Evolutionary conservation across 148 eudicot species (phyloP), one percentile per base, ranked within the genome.

Genomic region (Hydrangea macrophylla): DNA sequence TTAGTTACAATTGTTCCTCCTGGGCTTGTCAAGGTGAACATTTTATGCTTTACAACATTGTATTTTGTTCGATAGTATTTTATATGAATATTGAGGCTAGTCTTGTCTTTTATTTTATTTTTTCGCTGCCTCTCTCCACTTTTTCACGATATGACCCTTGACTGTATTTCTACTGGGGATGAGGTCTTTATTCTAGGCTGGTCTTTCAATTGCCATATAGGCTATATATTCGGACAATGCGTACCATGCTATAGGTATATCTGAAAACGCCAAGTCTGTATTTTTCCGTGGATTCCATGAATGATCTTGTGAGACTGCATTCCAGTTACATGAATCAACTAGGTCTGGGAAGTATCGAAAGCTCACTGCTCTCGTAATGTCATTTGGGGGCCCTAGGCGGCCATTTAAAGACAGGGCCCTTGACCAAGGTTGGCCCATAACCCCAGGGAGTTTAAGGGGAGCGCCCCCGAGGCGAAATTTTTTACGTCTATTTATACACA

Each of bases 1-100:
- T 85, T 95, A 56, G 99, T 91, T 57, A 68, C 93, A 53, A 81
- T 90, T 71, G 89, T 67, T 45, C 88, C 86, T 54, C 97, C 99
- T 69, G 81, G 73, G 78, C 84, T 84, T 82, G 92, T 75, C 45
- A 95, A 95, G 97, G 99, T 95, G 56, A 76, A 55, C 48, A 50
- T 59, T 58, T 74, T 73, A 55, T 42, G 33, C 70, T 58, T 39
- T 69, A 10, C 26, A 42, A 48, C 33, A 51, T 33, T 17, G 27
- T n/a, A 22, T 25, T 4, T 39, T 25, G 17, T 7, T 35, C 33
- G 7, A 37, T 66, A 35, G 7, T 39, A 35, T 60, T 60, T 60
- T 13, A 42, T 1, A 42, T 42, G 18, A 42, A 42, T 15, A 42
- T 42, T 42, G 17, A 42, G 48, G 48, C 3, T 42, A 42, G 17